Percentiles rank a stretch among this genome's conserved stretches.
Evolutionary conservation across 805 yeast genomes (phyloP).

Genomic region (Candida coleopterorum): DNA sequence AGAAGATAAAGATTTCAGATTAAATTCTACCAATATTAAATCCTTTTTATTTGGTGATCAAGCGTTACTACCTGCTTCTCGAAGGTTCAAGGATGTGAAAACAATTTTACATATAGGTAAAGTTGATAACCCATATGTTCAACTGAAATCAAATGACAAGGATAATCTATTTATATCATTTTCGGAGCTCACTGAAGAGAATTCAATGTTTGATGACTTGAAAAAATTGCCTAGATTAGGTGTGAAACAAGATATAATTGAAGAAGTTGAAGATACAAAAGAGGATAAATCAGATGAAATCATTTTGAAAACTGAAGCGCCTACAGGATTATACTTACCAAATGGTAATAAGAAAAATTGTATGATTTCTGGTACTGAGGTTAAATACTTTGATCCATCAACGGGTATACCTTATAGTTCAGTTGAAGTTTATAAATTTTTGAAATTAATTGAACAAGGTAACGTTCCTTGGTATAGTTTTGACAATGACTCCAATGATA

Average conservation of each 20-base stretch:
- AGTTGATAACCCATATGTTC: conserved; percentile 34
- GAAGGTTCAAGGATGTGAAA: conserved; percentile 52
- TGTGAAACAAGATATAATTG: conserved; percentile 39
- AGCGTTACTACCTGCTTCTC: conserved; percentile 45
- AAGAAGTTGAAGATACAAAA: conserved; percentile 35
- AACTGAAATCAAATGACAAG: conserved; percentile 23
- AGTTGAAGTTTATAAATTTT: conserved; percentile 71
- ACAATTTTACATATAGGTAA: conserved; percentile 41
- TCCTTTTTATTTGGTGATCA: conserved; percentile 57
- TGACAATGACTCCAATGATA: conserved; percentile 49
- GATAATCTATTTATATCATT: conserved; percentile 33
- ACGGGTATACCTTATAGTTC: conserved; percentile 83
- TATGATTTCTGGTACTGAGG: conserved; percentile 72
- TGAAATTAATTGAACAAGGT: conserved; percentile 47
- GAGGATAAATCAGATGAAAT: conserved; percentile 41
- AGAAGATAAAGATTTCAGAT: conserved; percentile 19
- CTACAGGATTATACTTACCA: conserved; percentile 67
- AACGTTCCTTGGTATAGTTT: conserved; percentile 48
- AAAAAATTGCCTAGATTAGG: conserved; percentile 61
- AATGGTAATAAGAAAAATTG: conserved; percentile 66
- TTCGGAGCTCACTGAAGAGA: conserved; percentile 30
- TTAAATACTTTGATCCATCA: conserved; percentile 81
- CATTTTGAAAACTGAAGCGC: conserved; percentile 60
- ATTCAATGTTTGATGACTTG: conserved; percentile 38
- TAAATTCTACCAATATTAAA: conserved; percentile 25